phyloP scores from a whole-genome alignment of 768 basidiomycete species.

The Candolleomyces aberdarensis region DNA sequence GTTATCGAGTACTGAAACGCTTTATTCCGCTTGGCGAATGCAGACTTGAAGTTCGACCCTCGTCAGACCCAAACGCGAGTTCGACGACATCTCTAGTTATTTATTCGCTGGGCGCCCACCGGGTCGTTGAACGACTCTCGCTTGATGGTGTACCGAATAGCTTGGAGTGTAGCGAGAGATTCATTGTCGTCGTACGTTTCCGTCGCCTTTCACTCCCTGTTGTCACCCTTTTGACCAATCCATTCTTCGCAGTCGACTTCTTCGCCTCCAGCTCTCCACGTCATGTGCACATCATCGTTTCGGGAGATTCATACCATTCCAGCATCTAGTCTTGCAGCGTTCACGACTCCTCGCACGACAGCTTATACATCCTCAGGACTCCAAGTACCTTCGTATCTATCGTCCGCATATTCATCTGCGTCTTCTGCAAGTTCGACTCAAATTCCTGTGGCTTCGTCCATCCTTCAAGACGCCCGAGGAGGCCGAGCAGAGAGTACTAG shows the following conservation, averaged over 20 bases:
- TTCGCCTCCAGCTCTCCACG: no score
- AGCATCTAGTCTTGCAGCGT: no score
- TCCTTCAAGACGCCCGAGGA: neutral
- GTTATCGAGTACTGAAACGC: constrained; percentile 22
- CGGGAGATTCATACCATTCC: no score
- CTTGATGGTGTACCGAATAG: constrained; percentile 38
- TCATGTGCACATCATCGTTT: no score
- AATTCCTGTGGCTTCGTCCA: neutral
- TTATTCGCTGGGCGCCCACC: constrained; percentile 37
- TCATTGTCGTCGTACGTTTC: constrained; percentile 56
- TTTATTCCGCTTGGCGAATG: neutral
- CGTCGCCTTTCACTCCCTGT: no score
- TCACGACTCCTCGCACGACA: neutral
- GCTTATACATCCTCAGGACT: neutral
- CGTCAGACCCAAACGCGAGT: constrained; percentile 11
- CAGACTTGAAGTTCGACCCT: constrained; percentile 14
- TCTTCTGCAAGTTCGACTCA: neutral
- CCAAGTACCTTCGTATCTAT: constrained; percentile 10
- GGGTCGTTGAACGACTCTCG: constrained; percentile 45
- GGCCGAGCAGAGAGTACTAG: no score
- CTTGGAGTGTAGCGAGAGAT: constrained; percentile 44
- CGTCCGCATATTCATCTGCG: neutral
- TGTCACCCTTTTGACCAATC: no score
- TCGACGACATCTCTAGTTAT: constrained; percentile 19
- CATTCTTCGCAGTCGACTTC: no score